Evolutionary conservation across 2,329 filamentous ascomycete species (phyloP), one percentile per base, ranked within the genome.

Genomic region (Blumeriella jaapii): DNA sequence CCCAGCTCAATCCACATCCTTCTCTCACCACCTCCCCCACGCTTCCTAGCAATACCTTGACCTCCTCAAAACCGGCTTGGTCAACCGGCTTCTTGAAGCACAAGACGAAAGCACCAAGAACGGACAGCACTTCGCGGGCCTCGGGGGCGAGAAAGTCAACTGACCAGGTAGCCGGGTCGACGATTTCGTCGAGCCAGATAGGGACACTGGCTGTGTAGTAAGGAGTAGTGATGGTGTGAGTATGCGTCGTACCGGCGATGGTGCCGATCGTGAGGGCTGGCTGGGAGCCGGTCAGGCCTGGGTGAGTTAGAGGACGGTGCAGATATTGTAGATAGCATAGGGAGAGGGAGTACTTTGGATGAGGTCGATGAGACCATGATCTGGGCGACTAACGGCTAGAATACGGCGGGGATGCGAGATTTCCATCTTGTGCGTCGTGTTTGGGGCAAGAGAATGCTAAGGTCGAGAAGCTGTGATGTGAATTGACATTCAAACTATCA

Each of bases 171-270:
- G 36, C 13, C 2, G 53, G 44, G 8, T 40, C 33, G 5, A 61
- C 49, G 39, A 77, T 62, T 29, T 77, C 62, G 50, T 82, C 77
- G n/a, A 81, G 62, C 77, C 77, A 82, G 45, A 81, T 62, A 27
- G 76, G 74, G 3, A 81, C 61, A 0, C 61, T 61, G 34, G 72
- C 65, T 15, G 58, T 64, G 60, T 80, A 81, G 60, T 81, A 81
- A 10, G 61, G 49, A 13, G 74, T 81, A 41, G 63, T 62, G 36
- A 81, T 58, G 6, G 57, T 40, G 19, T 76, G 63, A 27, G 58
- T 54, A 48, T 79, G 75, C 11, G 74, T 74, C 20, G 64, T 67
- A 16, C 77, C 76, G 1, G 76, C 74, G 14, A 36, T 29, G 23
- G 29, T 17, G 13, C 19, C 17, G 25, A 49, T 18, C 57, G 57